A percentile compares a stretch with the other conserved stretches of the same genome.
Conservation (phyloP, 176 grass and related monocot species). For the Triticum urartu region DNA sequence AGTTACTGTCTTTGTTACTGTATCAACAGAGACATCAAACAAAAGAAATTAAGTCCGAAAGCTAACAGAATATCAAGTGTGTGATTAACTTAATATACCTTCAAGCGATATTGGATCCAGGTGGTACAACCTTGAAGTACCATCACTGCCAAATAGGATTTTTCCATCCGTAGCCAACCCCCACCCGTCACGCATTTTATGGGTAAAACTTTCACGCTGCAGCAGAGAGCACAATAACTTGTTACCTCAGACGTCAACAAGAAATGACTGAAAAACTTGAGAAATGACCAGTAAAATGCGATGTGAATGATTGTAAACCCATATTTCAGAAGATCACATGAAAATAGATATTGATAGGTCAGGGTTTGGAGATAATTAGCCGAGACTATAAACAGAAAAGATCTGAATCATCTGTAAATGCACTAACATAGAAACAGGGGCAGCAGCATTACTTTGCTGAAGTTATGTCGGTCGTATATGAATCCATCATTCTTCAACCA, state of each 20-base stretch:
- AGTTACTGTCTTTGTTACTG: conserved; percentile 68
- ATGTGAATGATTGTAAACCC: neutral
- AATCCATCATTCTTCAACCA: conserved; percentile 78
- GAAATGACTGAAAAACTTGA: neutral
- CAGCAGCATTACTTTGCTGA: conserved; percentile 63
- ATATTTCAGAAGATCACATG: neutral
- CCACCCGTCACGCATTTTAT: conserved; percentile 92
- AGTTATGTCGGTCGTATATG: conserved; percentile 75
- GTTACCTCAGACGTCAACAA: neutral
- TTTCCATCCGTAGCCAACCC: conserved; percentile 65
- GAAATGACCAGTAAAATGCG: too few species aligned
- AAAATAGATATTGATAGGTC: neutral
- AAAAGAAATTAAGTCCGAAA: neutral
- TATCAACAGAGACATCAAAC: conserved; percentile 32
- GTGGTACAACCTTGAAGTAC: conserved; percentile 77
- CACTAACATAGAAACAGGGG: conserved; percentile 1
- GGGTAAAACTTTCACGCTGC: conserved; percentile 69
- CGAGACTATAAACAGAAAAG: neutral
- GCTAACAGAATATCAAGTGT: conserved; percentile 18
- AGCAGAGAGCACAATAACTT: neutral
- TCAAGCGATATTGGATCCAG: conserved; percentile 65
- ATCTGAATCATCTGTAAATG: neutral
- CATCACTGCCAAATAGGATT: conserved; percentile 87
- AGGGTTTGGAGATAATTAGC: neutral
- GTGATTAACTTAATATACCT: conserved; percentile 32